phyloP scores from a whole-genome alignment of 345 rosid species.

The Boechera divaricarpa region DNA sequence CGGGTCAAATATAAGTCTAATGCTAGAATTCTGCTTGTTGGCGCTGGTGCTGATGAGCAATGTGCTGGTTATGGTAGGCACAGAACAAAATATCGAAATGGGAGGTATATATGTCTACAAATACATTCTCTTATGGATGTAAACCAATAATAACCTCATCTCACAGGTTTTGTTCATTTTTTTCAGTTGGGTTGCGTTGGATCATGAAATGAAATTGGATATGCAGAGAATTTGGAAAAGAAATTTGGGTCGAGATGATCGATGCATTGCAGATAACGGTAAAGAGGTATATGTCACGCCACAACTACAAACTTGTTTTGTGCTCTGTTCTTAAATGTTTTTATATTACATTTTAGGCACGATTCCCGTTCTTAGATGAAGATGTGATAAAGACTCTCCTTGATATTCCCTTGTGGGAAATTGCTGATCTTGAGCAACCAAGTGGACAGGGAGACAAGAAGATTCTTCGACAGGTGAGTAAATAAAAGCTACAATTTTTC shows the following conservation, averaged over 20 bases:
- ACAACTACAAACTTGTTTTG: neutral
- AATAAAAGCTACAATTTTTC: neutral
- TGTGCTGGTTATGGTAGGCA: conserved; percentile 99
- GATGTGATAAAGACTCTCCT: conserved; percentile 84
- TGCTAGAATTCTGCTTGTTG: conserved; percentile 82
- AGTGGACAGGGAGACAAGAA: conserved; percentile 98
- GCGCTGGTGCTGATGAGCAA: conserved; percentile 98
- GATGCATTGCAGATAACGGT: conserved; percentile 86
- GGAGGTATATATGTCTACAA: conserved; percentile 54
- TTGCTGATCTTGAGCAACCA: conserved; percentile 82
- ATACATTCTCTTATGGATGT: conserved; percentile 1
- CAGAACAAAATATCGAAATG: conserved; percentile 76
- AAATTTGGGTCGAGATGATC: conserved; percentile 95
- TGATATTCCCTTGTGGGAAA: conserved; percentile 84
- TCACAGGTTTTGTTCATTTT: neutral
- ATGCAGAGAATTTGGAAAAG: conserved; percentile 98
- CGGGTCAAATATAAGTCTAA: conserved; percentile 59
- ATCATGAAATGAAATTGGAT: conserved; percentile 96
- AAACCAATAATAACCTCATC: neutral
- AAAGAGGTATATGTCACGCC: conserved; percentile 64
- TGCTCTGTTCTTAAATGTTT: conserved; percentile 1
- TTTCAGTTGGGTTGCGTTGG: conserved; percentile 74
- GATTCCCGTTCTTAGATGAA: conserved; percentile 97
- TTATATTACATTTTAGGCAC: conserved; percentile 53
- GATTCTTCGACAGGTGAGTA: conserved; percentile 83